Base-by-base conservation (phyloP, 768 basidiomycete genomes). In the Postia placenta region DNA sequence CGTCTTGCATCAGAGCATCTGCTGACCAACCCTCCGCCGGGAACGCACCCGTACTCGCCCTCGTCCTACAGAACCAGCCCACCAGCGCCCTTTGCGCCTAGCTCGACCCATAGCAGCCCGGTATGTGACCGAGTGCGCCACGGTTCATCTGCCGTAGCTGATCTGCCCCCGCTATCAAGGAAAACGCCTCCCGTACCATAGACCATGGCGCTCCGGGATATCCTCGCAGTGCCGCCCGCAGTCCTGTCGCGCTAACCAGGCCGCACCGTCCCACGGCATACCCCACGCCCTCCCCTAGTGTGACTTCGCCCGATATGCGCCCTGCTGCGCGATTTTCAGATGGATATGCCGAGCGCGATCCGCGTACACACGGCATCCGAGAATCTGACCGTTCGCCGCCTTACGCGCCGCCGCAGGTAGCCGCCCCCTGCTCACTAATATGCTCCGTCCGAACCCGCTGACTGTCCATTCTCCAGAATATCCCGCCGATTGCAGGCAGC, bases 401-500 rank as follows among this genome's bases (percentile, higher is more conserved):
- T n/a, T n/a, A n/a, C n/a, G n/a, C 36, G 4, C 27, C 40, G 1
- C n/a, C 15, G 30, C 30, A 33, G 30, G 30, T 33, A 33, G 30
- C 30, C 7, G 30, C 30, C 30, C 30, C 7, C 30, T 33, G 15
- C 30, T 33, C 30, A 15, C 15, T 33, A 15, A 33, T 33, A 15
- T 33, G 7, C 30, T 33, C 30, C 30, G 30, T 3, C 40, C 52
- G 2, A 47, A 50, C 17, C 51, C 52, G 7, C 43, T 53, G 28
- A 53, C 49, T 5, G 48, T 51, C 37, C 3, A 23, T 43, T 35
- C 52, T 53, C 12, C 52, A 56, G 23, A 42, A 28, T 26, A 28
- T 56, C 7, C 48, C 55, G 1, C 33, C 52, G 11, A 49, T 47
- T 46, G 38, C 51, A 1, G 43, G 38, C 35, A 36, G 42, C 1